Base-by-base conservation (phyloP, 352 stramenopile species). In the Globisporangium barbulae region DNA sequence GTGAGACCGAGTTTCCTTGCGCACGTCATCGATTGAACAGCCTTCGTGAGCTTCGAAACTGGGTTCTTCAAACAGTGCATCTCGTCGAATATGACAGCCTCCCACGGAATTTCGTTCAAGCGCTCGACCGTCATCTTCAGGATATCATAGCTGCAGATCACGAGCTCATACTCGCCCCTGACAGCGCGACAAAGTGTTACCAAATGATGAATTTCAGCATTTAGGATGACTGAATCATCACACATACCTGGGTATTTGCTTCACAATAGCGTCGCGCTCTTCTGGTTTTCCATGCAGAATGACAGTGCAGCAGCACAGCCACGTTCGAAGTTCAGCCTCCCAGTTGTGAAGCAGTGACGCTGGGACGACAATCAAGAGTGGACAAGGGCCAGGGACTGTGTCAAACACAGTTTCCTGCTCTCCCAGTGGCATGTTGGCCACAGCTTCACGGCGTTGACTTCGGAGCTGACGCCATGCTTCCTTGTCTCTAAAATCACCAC, bases 271-370 rank as follows among this genome's bases (percentile, higher is more conserved):
- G 30, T 81, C 69, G 1, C 85, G 81, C 19, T 93, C 79, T 28
- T 63, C 53, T 30, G 74, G 72, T 33, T 88, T 89, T 3, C 85
- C 85, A 31, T 85, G 74, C 9, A 93, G 63, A 50, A 91, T 83
- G 1, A 88, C 74, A 7, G 81, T 84, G 10, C 61, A 74, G 33
- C 80, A 89, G 22, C 79, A 86, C 68, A 93, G 81, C 96, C 87
- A 99, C n/a, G 93, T 75, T 63, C 98, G 98, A 35, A 99, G 88
- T 73, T 99, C 98, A 19, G 92, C 91, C 67, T 99, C 97, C 97
- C 98, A 99, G 68, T 99, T 99, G 52, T 99, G 88, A 17, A 99
- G 87, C 64, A 98, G 94, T 13, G 90, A 98, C 37, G 97, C 99
- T 28, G 97, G 98, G 7, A 99, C 97, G 41, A 99, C 88, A 56